Evolutionary conservation across 2,329 filamentous ascomycete species (phyloP).

Genomic region (Clonostachys chloroleuca): DNA sequence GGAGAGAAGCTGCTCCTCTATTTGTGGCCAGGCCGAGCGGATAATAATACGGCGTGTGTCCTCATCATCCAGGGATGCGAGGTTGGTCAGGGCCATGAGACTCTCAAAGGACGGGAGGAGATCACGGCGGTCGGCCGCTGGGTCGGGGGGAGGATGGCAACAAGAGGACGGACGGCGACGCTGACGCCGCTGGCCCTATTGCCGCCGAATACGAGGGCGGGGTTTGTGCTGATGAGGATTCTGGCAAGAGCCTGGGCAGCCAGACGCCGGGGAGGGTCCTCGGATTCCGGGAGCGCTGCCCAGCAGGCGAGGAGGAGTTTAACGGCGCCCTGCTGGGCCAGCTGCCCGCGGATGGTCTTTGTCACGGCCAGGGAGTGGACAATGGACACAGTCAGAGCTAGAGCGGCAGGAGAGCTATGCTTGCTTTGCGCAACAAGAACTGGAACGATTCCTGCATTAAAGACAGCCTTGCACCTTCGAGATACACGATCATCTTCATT

Average conservation of each 20-base stretch:
- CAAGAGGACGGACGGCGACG: conserved; percentile 78
- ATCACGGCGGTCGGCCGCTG: conserved; percentile 61
- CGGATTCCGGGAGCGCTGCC: conserved; percentile 53
- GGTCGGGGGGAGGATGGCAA: conserved; percentile 68
- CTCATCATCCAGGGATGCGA: conserved; percentile 74
- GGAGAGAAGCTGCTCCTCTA: conserved; percentile 81
- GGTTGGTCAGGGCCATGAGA: conserved; percentile 87
- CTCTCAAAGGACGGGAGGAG: conserved; percentile 87
- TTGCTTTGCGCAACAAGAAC: conserved; percentile 74
- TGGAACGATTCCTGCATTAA: conserved; percentile 74
- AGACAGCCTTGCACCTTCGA: conserved; percentile 70
- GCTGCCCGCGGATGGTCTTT: conserved; percentile 67
- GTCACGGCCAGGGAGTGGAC: conserved; percentile 73
- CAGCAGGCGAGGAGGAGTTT: conserved; percentile 74
- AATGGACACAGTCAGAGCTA: conserved; percentile 71
- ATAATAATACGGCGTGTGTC: conserved; percentile 66
- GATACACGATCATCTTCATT: conserved; percentile 74
- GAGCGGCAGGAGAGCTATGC: conserved; percentile 63
- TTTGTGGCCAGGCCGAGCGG: conserved; percentile 64
- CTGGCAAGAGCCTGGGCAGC: conserved; percentile 79
- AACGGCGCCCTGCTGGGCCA: conserved; percentile 92
- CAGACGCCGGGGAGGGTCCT: conserved; percentile 42
- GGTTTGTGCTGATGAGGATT: conserved; percentile 83
- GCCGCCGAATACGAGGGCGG: conserved; percentile 76
- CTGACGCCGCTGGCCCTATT: conserved; percentile 68